These are phyloP conservation scores for Aphanomyces astaci DNA, from an alignment of 352 stramenopile genomes.

Conservation along the genomic window DNA sequence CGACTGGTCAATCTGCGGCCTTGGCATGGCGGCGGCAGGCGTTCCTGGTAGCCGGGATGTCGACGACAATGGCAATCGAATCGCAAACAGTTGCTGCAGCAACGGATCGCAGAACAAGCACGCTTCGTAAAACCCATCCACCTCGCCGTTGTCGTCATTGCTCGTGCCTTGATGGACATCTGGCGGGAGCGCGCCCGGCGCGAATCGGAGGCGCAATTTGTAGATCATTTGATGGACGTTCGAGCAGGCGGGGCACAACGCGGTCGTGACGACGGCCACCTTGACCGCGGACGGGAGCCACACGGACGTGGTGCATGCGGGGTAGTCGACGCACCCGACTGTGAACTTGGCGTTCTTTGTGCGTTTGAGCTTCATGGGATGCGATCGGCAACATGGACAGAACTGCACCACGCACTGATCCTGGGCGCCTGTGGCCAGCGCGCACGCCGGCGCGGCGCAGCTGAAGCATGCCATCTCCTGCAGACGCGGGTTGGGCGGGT, in stretches of 20 bases:
- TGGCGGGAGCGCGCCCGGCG: neutral
- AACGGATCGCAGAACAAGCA: constrained; percentile 20
- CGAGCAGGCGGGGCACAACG: constrained; percentile 3
- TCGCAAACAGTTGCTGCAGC: constrained; percentile 5
- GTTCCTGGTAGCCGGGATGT: neutral
- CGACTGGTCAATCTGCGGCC: constrained; percentile 1
- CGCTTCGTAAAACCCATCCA: constrained; percentile 7
- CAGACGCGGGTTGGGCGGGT: constrained; percentile 21
- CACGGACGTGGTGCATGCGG: constrained; percentile 1
- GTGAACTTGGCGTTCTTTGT: constrained; percentile 17
- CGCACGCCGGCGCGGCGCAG: constrained; percentile 16
- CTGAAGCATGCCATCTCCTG: constrained; percentile 25
- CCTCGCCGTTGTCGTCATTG: too few relatives aligned
- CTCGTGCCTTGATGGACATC: neutral
- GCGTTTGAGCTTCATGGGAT: constrained; percentile 17
- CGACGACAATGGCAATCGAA: neutral
- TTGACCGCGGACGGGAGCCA: constrained; percentile 11
- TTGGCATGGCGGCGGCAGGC: neutral
- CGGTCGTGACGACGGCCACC: neutral
- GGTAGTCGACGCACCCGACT: constrained; percentile 17
- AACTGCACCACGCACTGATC: constrained; percentile 11
- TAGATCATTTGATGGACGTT: constrained; percentile 7
- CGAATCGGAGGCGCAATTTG: neutral
- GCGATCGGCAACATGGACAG: neutral
- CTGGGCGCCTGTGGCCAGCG: constrained; percentile 15